phyloP scores from a whole-genome alignment of 345 rosid genomes.

The Limnanthes douglasii region DNA sequence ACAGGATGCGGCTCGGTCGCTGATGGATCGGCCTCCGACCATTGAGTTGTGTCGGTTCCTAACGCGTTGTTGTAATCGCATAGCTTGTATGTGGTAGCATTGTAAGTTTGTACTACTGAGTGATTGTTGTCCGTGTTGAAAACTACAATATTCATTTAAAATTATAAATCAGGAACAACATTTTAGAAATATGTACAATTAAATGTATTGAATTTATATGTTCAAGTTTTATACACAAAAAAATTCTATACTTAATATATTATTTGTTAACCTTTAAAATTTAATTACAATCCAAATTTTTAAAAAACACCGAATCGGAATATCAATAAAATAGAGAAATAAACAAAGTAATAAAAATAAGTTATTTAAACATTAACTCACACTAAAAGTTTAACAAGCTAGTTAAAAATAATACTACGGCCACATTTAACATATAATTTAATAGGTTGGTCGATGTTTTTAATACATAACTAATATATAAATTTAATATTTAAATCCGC shows the following conservation, averaged over 20 bases:
- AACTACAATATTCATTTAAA: conserved; percentile 39
- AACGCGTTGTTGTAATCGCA: conserved; percentile 48
- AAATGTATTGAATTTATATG: background rate
- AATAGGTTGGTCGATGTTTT: no score
- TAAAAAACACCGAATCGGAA: no score
- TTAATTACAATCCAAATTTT: no score
- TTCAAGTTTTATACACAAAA: background rate
- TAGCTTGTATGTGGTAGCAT: conserved; percentile 42
- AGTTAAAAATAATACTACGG: no score
- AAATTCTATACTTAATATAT: background rate
- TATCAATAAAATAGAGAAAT: no score
- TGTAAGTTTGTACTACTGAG: conserved; percentile 79
- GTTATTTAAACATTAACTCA: no score
- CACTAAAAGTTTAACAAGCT: no score
- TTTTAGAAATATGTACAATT: background rate
- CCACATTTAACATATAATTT: no score
- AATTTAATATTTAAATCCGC: no score
- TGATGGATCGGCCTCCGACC: conserved; percentile 73
- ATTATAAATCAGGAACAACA: background rate
- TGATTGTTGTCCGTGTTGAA: conserved; percentile 89
- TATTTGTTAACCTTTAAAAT: background rate
- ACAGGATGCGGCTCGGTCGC: conserved; percentile 35
- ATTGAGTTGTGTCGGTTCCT: conserved; percentile 37
- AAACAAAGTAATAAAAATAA: no score
- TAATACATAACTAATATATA: no score